Evolutionary conservation across 1,284 basidiomycete genomes (phyloP), one percentile per base, ranked within the genome.

Genomic region (Mycosarcoma maydis): DNA sequence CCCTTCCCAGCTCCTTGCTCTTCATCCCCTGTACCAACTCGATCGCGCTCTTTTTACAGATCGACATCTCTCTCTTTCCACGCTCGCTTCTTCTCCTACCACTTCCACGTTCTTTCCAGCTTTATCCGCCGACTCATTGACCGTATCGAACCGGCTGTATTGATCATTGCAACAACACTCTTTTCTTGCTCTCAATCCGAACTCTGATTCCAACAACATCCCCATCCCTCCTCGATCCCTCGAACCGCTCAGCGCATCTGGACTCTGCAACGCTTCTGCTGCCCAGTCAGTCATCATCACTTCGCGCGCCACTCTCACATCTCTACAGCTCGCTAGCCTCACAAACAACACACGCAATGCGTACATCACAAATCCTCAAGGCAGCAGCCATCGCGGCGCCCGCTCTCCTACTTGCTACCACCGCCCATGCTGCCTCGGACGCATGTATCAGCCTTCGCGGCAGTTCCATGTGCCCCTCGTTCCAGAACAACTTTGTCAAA

Each of bases 401-500:
- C n/a, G 37, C 47, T 29, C 33, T 53, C n/a, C 47, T 69, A 13
- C 50, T 61, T 17, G 47, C 52, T n/a, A 38, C 59, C 36, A 44
- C 54, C 4, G 59, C 40, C 43, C 30, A 53, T 11, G 60, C 66
- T 23, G 66, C 66, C 34, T 62, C 66, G 13, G 66, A 69, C 47
- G 40, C 59, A 30, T 77, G 75, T 42, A 65, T 77, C 54, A 71
- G 65, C 36, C 61, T 77, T 30, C 19, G 65, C 33, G 74, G 74
- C 23, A 72, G 67, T 37, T 24, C 56, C 36, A 57, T 59, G 57
- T 77, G 75, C 54, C 75, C 75, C 11, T 66, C 73, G 19, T 77
- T 77, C 61, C 75, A 77, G 61, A 52, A 61, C 53, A 70, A 65
- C 43, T 75, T 56, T 43, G 60, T 85, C 54, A 74, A 78, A 52